phyloP scores from a whole-genome alignment of 1,284 basidiomycete genomes.

The Rhodofomes roseus region DNA sequence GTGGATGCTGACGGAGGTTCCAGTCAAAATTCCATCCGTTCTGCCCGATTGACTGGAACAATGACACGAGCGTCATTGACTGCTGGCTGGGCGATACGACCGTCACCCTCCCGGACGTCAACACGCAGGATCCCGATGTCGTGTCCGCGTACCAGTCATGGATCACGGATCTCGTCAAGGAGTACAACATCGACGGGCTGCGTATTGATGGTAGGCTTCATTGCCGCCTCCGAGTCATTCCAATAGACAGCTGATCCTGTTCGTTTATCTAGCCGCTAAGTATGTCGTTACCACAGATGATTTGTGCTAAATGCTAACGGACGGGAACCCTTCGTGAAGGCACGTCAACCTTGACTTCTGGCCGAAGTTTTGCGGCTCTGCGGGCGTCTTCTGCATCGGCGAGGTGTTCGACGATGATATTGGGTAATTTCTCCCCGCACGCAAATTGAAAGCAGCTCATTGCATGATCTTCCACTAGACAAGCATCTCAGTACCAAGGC shows the following conservation, averaged over 20 bases:
- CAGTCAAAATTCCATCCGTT: constrained; percentile 61
- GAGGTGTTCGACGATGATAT: constrained; percentile 71
- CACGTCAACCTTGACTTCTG: constrained; percentile 68
- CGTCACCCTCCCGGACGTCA: constrained; percentile 69
- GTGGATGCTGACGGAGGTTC: background rate
- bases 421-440: constrained; percentile 33
- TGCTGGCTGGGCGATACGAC: constrained; percentile 77
- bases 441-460: background rate
- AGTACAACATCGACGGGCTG: constrained; percentile 68
- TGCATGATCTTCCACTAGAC: constrained; percentile 4
- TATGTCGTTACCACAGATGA: constrained; percentile 30
- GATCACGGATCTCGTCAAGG: constrained; percentile 60
- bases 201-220: constrained; percentile 60
- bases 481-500: constrained; percentile 26
- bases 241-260: background rate
- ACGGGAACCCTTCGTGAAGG: constrained; percentile 29
- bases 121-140: constrained; percentile 64
- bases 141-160: constrained; percentile 55
- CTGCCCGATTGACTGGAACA: constrained; percentile 66
- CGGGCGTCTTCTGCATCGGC: constrained; percentile 83
- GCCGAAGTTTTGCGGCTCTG: constrained; percentile 65
- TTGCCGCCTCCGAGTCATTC: background rate
- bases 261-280: constrained; percentile 37
- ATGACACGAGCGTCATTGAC: constrained; percentile 60
- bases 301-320: background rate